Percentiles rank a stretch among this genome's conserved stretches.
Conservation (phyloP, 2,329 filamentous ascomycete genomes). For the Fusarium pseudonygamai region DNA sequence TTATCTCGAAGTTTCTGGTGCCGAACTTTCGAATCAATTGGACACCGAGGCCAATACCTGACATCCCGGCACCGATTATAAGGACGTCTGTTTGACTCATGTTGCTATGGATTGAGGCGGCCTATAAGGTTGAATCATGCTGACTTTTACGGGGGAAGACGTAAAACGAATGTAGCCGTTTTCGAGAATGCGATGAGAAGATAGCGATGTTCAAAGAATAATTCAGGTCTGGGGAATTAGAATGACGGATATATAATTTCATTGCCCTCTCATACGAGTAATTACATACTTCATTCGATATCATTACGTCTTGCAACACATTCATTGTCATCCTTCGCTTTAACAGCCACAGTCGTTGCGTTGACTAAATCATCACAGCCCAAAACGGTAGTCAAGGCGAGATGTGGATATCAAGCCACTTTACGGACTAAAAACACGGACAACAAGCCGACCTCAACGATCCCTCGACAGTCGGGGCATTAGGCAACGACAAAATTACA, state of each 20-base stretch:
- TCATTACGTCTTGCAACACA: not conserved
- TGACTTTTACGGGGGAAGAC: fast-evolving
- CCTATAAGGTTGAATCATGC: slow-evolving; percentile 3
- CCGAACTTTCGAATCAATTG: slow-evolving; percentile 32
- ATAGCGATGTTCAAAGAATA: fast-evolving
- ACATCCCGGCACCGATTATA: slow-evolving; percentile 45
- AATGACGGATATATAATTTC: not conserved
- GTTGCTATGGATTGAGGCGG: no score
- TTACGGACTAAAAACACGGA: not conserved
- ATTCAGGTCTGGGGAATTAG: no score
- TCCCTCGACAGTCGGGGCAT: not conserved
- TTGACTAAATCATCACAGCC: not conserved
- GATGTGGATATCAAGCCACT: not conserved
- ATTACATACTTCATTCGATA: not conserved
- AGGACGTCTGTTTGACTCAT: slow-evolving; percentile 33
- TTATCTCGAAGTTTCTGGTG: slow-evolving; percentile 36
- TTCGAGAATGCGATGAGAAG: fast-evolving
- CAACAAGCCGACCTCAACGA: slow-evolving; percentile 1
- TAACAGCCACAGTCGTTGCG: not conserved
- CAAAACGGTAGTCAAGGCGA: slow-evolving; percentile 20
- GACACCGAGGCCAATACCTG: slow-evolving; percentile 39
- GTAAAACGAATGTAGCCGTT: no score
- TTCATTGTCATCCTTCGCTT: not conserved
- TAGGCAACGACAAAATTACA: not conserved
- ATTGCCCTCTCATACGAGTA: fast-evolving